Base-by-base conservation (phyloP, 495 filamentous ascomycete genomes). In the Talaromyces stipitatus region DNA sequence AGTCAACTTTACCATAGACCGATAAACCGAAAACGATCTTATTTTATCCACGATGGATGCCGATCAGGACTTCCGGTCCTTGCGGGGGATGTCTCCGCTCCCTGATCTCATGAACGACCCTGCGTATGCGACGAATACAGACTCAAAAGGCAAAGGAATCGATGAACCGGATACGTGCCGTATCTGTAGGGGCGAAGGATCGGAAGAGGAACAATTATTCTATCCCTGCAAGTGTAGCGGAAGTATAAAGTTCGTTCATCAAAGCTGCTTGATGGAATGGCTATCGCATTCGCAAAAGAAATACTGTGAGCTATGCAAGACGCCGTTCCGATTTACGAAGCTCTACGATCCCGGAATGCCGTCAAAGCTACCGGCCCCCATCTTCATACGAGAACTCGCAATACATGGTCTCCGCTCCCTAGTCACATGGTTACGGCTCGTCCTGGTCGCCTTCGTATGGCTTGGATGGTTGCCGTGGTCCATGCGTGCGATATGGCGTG, bases 281-380 rank as follows among this genome's bases (percentile, higher is more conserved):
- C 76, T 99, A 18, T 88, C 90, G 23, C 94, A 99, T 68, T 96
- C 91, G 1, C 92, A 97, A 68, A 97, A 97, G 82, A 97, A 97
- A 70, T 87, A 97, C 78, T 99, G 94, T 75, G 94, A 99, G 77
- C 84, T 99, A 14, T 99, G 94, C 83, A 97, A 97, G 70, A 99
- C 95, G 20, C 84, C 90, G 1, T 99, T 97, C 68, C 87, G 89
- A 33, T 99, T 99, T 71, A 99, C 94, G 22, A 97, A 99, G 66
- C 81, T 99, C 8, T 99, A 99, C 75, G 81, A 90, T 58, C 89
- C 90, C 8, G 77, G 91, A 59, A 99, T 97, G 95, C 94, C 94
- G 3, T 80, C 82, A 46, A 79, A 77, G 9, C 79, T 99, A 33
- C 95, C 94, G 1, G 74, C 84, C 14, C 80, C 84, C 27, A 75